Base-by-base conservation (phyloP, 2,329 filamentous ascomycete species). In the Scytalidium lignicola region DNA sequence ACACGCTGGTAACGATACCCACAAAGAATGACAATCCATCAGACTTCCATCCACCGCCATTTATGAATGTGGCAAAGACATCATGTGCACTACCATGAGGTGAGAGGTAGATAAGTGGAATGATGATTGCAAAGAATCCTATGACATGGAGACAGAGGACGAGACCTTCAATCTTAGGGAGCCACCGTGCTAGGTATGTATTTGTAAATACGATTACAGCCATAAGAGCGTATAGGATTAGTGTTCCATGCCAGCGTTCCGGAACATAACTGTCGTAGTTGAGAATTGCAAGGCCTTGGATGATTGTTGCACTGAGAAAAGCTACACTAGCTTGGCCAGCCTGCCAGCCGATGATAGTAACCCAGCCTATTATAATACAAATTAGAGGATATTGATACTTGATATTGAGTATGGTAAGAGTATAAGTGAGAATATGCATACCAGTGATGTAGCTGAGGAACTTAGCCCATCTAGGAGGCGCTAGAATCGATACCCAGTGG, bases 401-500 rank as follows among this genome's bases (percentile, higher is more conserved):
- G n/a, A n/a, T n/a, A n/a, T n/a, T n/a, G n/a, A n/a, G n/a, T n/a
- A n/a, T n/a, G n/a, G n/a, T n/a, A n/a, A n/a, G n/a, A n/a, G n/a
- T n/a, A n/a, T n/a, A n/a, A n/a, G n/a, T n/a, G n/a, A n/a, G n/a
- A n/a, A n/a, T 37, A n/a, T 26, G 3, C 23, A 20, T 20, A 19
- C 26, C 18, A 8, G 8, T 19, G 9, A 20, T 40, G 15, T 22
- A 19, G 12, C 37, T 47, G 6, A 39, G 10, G 2, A 41, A 47
- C 17, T 20, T 22, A 43, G 20, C 4, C 76, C 76, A 54, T 78
- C 76, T 13, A 32, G 10, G n/a, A 21, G 76, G 73, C 1, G 72
- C 73, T 52, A 79, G 71, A 56, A 78, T 74, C 1, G 72, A 76
- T 0, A 79, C 74, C 76, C 76, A 80, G 55, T 79, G 76, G 51